Percentiles rank a stretch among this genome's conserved stretches.
Evolutionary conservation across 805 yeast species (phyloP).

Genomic region (Saccharomycopsis sp.): DNA sequence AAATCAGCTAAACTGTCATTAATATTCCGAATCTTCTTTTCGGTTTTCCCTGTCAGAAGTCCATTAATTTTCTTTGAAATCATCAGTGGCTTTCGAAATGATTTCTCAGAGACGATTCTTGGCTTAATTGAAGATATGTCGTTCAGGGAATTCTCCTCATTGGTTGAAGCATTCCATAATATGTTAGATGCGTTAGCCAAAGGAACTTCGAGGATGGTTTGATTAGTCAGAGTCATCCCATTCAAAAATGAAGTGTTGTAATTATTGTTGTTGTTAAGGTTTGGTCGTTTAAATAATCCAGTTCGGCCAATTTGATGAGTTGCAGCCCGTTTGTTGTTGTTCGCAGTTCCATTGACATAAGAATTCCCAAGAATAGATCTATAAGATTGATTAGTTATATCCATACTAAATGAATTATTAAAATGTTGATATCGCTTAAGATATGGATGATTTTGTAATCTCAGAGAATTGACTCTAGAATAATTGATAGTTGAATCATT

Average conservation of each 20-base stretch:
- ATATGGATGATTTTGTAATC: too few species aligned
- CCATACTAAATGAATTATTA: neutral
- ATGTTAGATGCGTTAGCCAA: neutral
- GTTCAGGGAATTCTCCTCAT: neutral
- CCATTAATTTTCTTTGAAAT: slow-evolving; percentile 5
- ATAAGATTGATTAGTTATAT: neutral
- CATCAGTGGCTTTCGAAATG: neutral
- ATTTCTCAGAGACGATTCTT: neutral
- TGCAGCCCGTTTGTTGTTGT: neutral
- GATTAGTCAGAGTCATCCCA: neutral
- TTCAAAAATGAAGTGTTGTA: too few species aligned
- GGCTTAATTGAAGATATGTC: neutral
- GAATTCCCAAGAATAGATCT: neutral
- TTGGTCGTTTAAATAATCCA: neutral
- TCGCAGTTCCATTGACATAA: neutral
- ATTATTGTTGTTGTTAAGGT: too few species aligned
- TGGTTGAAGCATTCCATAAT: neutral
- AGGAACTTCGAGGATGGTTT: neutral
- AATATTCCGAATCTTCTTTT: neutral
- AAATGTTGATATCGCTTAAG: slow-evolving; percentile 9
- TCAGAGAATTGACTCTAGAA: too few species aligned
- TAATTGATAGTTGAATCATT: neutral
- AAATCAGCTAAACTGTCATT: slow-evolving; percentile 4
- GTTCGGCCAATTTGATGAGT: slow-evolving; percentile 1
- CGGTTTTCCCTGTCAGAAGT: neutral